Conservation (phyloP, 108 stramenopile species). For the Cyclotella baltica region DNA sequence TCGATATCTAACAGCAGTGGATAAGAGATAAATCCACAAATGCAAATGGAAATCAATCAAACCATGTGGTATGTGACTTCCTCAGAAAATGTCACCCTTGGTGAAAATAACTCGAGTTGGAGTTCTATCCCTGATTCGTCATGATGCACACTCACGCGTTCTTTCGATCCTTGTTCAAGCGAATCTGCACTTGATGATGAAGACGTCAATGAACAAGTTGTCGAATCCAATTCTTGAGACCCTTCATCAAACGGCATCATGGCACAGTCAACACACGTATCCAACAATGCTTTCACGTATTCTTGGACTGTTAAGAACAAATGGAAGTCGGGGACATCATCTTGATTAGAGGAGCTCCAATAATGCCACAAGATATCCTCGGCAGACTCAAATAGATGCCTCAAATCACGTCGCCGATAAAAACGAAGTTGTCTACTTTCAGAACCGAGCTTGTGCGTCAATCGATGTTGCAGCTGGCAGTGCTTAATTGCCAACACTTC, state of each 20-base stretch:
- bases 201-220: neutral
- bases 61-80: neutral
- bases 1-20: no score
- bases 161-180: neutral
- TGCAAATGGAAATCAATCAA: no score
- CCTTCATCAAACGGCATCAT: neutral
- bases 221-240: neutral
- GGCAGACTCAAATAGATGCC: neutral
- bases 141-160: neutral
- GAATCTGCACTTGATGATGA: neutral
- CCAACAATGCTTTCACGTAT: neutral
- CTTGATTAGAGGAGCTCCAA: neutral
- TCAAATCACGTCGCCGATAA: constrained; percentile 5
- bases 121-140: neutral
- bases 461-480: neutral
- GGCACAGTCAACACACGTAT: neutral
- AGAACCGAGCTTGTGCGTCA: neutral
- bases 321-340: neutral
- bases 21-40: no score
- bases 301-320: neutral
- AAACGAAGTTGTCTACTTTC: neutral
- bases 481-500: neutral
- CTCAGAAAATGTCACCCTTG: neutral
- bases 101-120: neutral
- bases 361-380: neutral